Evolutionary conservation across 176 grass and related monocot species (phyloP).

Genomic region (Miscanthus lutarioriparius): DNA sequence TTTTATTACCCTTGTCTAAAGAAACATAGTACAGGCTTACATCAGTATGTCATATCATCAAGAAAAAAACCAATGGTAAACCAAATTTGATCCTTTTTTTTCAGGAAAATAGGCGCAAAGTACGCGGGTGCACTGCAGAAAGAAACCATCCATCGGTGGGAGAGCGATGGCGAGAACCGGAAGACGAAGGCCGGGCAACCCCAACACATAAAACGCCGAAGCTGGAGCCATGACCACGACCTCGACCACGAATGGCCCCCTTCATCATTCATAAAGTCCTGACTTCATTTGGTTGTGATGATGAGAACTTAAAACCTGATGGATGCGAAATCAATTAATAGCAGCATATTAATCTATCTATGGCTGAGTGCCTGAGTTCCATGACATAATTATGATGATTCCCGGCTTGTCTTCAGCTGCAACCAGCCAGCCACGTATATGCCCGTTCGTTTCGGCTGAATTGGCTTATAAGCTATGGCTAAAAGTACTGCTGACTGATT

Average conservation of each 20-base stretch:
- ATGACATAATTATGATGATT: constrained; percentile 14
- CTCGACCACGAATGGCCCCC: not conserved
- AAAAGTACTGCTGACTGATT: too few relatives aligned
- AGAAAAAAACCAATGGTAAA: not conserved
- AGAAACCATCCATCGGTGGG: not conserved
- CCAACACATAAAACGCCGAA: not conserved
- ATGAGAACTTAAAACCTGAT: constrained; percentile 13
- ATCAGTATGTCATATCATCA: not conserved
- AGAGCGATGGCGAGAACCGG: not conserved
- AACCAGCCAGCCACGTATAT: not conserved
- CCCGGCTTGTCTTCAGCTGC: not conserved
- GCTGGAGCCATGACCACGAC: not conserved
- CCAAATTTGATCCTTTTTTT: not conserved
- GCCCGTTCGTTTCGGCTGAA: too few relatives aligned
- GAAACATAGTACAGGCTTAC: not conserved
- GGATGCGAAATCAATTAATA: constrained; percentile 17
- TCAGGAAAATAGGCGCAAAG: constrained; percentile 42
- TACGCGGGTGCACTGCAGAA: not conserved
- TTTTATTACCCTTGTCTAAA: not conserved
- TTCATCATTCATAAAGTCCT: not conserved
- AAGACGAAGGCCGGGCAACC: not conserved
- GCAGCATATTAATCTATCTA: not conserved
- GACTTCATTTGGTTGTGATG: constrained; percentile 24
- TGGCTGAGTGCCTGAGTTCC: not conserved
- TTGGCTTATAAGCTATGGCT: too few relatives aligned